Evolutionary conservation across 2,329 filamentous ascomycete species (phyloP).

Genomic region (Phialocephala sp.): DNA sequence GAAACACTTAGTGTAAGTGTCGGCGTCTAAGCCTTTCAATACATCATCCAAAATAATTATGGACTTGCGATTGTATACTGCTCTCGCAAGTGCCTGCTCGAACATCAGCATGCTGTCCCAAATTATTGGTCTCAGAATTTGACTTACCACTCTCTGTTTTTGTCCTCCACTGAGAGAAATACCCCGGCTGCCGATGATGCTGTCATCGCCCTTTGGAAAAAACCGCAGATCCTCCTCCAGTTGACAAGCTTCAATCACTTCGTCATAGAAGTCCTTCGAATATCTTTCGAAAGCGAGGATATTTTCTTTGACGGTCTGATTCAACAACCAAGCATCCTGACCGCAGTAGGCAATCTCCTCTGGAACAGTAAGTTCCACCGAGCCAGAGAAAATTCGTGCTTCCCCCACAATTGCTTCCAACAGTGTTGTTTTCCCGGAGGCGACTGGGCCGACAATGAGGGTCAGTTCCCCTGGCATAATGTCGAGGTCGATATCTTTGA

Average conservation of each 20-base stretch:
- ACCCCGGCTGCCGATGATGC: conserved; percentile 27
- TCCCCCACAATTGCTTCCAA: conserved; percentile 36
- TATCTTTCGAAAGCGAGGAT: conserved; percentile 46
- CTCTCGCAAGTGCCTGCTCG: conserved; percentile 23
- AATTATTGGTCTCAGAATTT: background rate
- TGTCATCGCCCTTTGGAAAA: conserved; percentile 35
- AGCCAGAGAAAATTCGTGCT: conserved; percentile 34
- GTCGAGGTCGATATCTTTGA: conserved; percentile 15
- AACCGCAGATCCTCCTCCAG: conserved; percentile 34
- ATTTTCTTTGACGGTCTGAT: conserved; percentile 48
- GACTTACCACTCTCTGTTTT: conserved; percentile 35
- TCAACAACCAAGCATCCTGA: conserved; percentile 35
- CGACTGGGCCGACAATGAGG: conserved; percentile 41
- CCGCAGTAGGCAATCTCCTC: conserved; percentile 12
- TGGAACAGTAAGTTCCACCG: background rate
- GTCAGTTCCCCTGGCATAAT: conserved; percentile 22
- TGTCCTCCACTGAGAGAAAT: conserved; percentile 31
- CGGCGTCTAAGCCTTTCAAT: conserved; percentile 35
- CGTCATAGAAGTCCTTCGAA: conserved; percentile 43
- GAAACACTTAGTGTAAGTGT: conserved; percentile 33
- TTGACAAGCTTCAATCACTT: conserved; percentile 37
- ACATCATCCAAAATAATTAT: conserved; percentile 35
- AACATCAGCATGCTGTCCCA: background rate
- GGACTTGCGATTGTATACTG: conserved; percentile 20
- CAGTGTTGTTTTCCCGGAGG: conserved; percentile 39